A percentile compares a stretch with the other conserved stretches of the same genome.
Evolutionary conservation across 2,329 filamentous ascomycete species (phyloP).

Genomic region (Coleophoma crateriformis): DNA sequence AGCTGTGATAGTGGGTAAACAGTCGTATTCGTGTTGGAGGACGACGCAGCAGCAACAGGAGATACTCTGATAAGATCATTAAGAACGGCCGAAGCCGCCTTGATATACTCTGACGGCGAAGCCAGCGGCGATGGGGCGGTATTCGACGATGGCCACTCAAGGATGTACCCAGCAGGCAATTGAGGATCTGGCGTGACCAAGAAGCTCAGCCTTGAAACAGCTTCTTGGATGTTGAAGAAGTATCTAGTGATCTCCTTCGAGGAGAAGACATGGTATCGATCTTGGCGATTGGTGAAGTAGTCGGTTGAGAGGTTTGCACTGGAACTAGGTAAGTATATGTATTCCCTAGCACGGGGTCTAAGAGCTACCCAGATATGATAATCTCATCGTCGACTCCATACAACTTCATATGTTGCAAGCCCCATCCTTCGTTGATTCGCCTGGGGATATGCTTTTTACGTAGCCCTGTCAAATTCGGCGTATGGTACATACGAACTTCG

Average conservation of each 20-base stretch:
- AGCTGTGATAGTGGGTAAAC: conserved; percentile 87
- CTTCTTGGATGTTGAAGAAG: conserved; percentile 71
- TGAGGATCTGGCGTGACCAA: conserved; percentile 58
- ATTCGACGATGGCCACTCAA: conserved; percentile 73
- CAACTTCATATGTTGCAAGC: conserved; percentile 97
- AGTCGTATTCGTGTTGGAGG: conserved; percentile 48
- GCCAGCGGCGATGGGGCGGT: conserved; percentile 69
- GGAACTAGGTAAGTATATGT: conserved; percentile 4
- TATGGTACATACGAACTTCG: conserved; percentile 96
- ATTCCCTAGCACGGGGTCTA: neutral
- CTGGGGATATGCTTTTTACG: conserved; percentile 79
- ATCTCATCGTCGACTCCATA: conserved; percentile 95
- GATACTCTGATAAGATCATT: conserved; percentile 52
- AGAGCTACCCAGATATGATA: conserved; percentile 74
- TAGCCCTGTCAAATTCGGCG: conserved; percentile 85
- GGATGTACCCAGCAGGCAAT: conserved; percentile 48
- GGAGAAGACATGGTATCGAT: conserved; percentile 87
- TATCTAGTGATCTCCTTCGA: conserved; percentile 76
- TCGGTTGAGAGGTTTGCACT: conserved; percentile 85
- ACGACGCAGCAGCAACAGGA: conserved; percentile 13
- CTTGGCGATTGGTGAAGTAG: conserved; percentile 94
- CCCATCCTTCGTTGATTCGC: conserved; percentile 97
- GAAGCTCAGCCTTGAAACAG: conserved; percentile 77
- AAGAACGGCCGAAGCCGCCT: conserved; percentile 61
- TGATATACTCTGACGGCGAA: conserved; percentile 63